phyloP scores from a whole-genome alignment of 441 rosid genomes.

The Dalechampia spathulata region DNA sequence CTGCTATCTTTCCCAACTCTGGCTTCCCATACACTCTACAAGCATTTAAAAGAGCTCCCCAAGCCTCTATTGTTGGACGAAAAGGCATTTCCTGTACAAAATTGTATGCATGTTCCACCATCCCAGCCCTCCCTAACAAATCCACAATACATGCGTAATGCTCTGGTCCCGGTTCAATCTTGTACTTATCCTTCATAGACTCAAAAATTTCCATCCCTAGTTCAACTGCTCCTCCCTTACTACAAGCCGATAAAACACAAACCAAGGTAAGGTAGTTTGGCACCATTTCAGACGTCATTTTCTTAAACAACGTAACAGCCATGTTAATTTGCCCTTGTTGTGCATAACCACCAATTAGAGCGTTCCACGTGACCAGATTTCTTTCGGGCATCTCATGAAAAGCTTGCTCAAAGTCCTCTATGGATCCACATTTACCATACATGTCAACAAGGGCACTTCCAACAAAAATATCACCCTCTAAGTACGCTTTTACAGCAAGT shows the following conservation, averaged over 20 bases:
- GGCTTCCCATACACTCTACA: slow-evolving; percentile 64
- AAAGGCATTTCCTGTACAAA: slow-evolving; percentile 58
- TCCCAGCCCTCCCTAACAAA: slow-evolving; percentile 79
- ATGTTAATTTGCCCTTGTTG: slow-evolving; percentile 58
- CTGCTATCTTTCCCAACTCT: slow-evolving; percentile 59
- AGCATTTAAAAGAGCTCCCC: slow-evolving; percentile 94
- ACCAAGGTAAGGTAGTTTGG: slow-evolving; percentile 78
- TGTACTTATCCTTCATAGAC: slow-evolving; percentile 49
- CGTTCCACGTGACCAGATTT: slow-evolving; percentile 74
- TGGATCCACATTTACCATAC: slow-evolving; percentile 91
- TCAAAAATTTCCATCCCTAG: slow-evolving; percentile 58
- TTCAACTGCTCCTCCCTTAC: slow-evolving; percentile 64
- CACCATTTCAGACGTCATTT: slow-evolving; percentile 37
- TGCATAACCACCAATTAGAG: slow-evolving; percentile 72
- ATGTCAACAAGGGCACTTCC: slow-evolving; percentile 80
- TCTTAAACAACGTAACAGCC: slow-evolving; percentile 54
- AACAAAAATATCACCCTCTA: slow-evolving; percentile 53
- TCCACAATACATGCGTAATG: slow-evolving; percentile 84
- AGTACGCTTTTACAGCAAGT: slow-evolving; percentile 65
- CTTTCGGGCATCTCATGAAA: slow-evolving; percentile 56
- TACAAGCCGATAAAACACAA: slow-evolving; percentile 76
- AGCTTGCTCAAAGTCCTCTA: slow-evolving; percentile 45
- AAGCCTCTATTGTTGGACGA: slow-evolving; percentile 55
- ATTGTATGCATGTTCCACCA: slow-evolving; percentile 62
- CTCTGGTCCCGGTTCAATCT: slow-evolving; percentile 66